These are phyloP conservation scores for Melanogaster broomeanus DNA, from an alignment of 768 basidiomycete genomes.

Conservation along the genomic window DNA sequence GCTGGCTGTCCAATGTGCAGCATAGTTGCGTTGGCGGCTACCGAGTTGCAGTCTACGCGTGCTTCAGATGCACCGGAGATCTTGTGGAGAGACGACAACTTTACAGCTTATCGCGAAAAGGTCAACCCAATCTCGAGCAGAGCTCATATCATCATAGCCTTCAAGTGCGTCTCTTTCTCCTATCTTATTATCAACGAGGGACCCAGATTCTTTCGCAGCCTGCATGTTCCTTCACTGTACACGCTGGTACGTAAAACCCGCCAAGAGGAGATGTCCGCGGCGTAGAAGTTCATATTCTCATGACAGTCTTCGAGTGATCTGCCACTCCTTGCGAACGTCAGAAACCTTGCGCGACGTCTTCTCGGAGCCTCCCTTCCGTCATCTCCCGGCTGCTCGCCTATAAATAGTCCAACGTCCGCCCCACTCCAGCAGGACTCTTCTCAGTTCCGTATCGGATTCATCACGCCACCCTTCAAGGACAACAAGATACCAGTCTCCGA, in stretches of 20 bases:
- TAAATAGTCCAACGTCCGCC: conserved; percentile 18
- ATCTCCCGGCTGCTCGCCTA: conserved; percentile 30
- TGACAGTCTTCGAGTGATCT: conserved; percentile 72
- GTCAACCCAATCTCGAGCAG: conserved; percentile 70
- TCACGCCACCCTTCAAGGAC: conserved; percentile 76
- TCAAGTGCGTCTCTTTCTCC: conserved; percentile 59
- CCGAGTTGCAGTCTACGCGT: conserved; percentile 26
- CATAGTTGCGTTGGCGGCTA: conserved; percentile 57
- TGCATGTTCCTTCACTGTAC: conserved; percentile 80
- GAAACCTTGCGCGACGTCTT: conserved; percentile 57
- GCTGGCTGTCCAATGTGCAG: conserved; percentile 78
- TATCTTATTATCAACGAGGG: conserved; percentile 46
- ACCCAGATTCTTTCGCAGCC: conserved; percentile 40
- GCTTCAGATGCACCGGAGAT: conserved; percentile 54
- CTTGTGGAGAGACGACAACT: conserved; percentile 76
- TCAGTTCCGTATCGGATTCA: conserved; percentile 70
- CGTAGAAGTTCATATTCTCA: conserved; percentile 7
- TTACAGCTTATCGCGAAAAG: conserved; percentile 73
- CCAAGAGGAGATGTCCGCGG: not conserved
- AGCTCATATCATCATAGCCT: conserved; percentile 70
- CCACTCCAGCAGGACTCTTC: conserved; percentile 34
- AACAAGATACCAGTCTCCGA: conserved; percentile 78
- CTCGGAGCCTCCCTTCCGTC: conserved; percentile 48
- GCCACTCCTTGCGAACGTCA: conserved; percentile 65
- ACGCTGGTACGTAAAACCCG: conserved; percentile 52